These are phyloP conservation scores for Boletus reticuloceps DNA, from an alignment of 768 basidiomycete species.

Conservation along the genomic window DNA sequence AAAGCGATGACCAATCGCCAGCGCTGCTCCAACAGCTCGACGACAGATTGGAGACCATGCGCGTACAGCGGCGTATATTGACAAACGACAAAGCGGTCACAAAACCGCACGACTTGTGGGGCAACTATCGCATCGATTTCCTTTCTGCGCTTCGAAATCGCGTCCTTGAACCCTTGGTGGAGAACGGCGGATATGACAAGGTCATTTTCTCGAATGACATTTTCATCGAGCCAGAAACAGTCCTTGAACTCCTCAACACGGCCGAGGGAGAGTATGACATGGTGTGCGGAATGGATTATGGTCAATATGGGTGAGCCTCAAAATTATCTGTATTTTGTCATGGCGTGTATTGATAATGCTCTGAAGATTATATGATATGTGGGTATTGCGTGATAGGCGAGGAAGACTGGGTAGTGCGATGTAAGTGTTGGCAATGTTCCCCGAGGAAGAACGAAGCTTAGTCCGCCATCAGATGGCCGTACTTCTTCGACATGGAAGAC, in stretches of 20 bases:
- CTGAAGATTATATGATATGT: slow-evolving; percentile 22
- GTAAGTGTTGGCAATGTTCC: not conserved
- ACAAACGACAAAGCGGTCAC: slow-evolving; percentile 4
- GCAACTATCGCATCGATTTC: not conserved
- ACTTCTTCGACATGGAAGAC: slow-evolving; percentile 38
- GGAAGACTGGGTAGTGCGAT: slow-evolving; percentile 15
- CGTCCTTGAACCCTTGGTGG: slow-evolving; percentile 39
- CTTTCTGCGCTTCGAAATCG: slow-evolving; percentile 36
- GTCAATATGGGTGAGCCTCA: slow-evolving; percentile 29
- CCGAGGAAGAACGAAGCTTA: not conserved
- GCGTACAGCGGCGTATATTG: slow-evolving; percentile 13
- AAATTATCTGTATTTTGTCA: not conserved
- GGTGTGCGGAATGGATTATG: slow-evolving; percentile 42
- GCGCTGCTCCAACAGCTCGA: slow-evolving; percentile 10
- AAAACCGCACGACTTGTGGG: slow-evolving; percentile 2
- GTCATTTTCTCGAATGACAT: slow-evolving; percentile 45
- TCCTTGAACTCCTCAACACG: slow-evolving; percentile 40
- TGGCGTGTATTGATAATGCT: not conserved
- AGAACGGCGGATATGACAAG: slow-evolving; percentile 35
- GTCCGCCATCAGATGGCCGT: slow-evolving; percentile 33
- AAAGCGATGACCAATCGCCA: slow-evolving; percentile 20
- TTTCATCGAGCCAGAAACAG: slow-evolving; percentile 37
- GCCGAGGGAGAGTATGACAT: slow-evolving; percentile 40
- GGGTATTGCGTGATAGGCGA: slow-evolving; percentile 22
- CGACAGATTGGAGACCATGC: slow-evolving; percentile 6